phyloP scores from a whole-genome alignment of 2,329 filamentous ascomycete genomes.

The Fusarium duplospermum region DNA sequence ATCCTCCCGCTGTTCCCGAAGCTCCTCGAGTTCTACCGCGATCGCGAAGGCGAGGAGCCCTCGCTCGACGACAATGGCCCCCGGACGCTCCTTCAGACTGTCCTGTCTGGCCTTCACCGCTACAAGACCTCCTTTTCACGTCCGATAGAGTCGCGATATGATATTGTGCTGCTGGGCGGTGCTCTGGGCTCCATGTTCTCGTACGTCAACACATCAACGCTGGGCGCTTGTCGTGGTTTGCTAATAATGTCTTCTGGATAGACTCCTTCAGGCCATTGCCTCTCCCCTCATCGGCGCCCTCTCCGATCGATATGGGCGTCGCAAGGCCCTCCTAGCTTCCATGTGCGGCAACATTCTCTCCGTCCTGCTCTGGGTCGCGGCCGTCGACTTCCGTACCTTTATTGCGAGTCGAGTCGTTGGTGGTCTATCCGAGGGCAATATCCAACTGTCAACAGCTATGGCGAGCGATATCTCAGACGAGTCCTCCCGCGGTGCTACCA shows the following conservation, averaged over 20 bases:
- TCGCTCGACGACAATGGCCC: slow-evolving; percentile 57
- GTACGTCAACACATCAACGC: slow-evolving; percentile 48
- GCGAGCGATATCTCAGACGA: slow-evolving; percentile 95
- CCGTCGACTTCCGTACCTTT: slow-evolving; percentile 95
- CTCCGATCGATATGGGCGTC: slow-evolving; percentile 88
- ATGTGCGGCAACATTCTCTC: slow-evolving; percentile 95
- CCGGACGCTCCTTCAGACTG: slow-evolving; percentile 78
- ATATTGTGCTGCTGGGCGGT: slow-evolving; percentile 94
- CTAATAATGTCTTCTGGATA: slow-evolving; percentile 49
- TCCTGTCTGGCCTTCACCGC: slow-evolving; percentile 86
- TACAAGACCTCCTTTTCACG: slow-evolving; percentile 95
- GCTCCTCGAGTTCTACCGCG: slow-evolving; percentile 95
- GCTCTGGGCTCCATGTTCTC: slow-evolving; percentile 93
- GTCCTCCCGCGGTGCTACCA: slow-evolving; percentile 84
- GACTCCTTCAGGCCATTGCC: slow-evolving; percentile 89
- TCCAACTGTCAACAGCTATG: slow-evolving; percentile 95
- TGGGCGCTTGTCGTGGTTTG: neutral
- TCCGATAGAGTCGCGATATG: slow-evolving; percentile 95
- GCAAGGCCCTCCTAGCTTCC: slow-evolving; percentile 86
- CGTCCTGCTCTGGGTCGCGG: slow-evolving; percentile 92
- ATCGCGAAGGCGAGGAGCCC: slow-evolving; percentile 74
- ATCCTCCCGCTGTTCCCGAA: slow-evolving; percentile 96
- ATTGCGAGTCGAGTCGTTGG: slow-evolving; percentile 92
- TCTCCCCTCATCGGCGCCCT: slow-evolving; percentile 91
- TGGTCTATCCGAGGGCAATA: slow-evolving; percentile 94